Evolutionary conservation across 768 basidiomycete species (phyloP).

Genomic region (Boletus tylopilopsis): DNA sequence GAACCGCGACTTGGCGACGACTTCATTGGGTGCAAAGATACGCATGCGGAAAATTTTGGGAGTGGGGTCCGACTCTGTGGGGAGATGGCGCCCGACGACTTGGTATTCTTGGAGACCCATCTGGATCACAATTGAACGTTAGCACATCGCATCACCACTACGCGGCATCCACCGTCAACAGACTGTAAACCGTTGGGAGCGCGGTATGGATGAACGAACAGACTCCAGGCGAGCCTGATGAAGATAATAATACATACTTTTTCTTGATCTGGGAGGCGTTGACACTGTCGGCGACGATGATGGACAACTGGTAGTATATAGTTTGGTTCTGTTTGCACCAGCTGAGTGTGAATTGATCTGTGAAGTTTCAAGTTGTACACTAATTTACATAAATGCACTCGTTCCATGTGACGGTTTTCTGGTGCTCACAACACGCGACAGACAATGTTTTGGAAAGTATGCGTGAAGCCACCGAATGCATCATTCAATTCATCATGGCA

Average conservation of each 20-base stretch:
- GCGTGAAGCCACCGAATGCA: too few relatives aligned
- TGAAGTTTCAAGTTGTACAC: too few relatives aligned
- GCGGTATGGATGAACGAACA: background rate
- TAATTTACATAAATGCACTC: too few relatives aligned
- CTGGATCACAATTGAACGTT: slow-evolving; percentile 29
- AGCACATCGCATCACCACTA: slow-evolving; percentile 18
- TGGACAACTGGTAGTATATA: slow-evolving; percentile 8
- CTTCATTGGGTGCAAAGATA: slow-evolving; percentile 98
- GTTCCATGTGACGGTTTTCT: too few relatives aligned
- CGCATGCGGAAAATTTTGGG: slow-evolving; percentile 99
- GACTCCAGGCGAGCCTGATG: background rate
- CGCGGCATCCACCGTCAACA: slow-evolving; percentile 32
- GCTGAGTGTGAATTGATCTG: slow-evolving; percentile 6
- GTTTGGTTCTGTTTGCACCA: slow-evolving; percentile 29
- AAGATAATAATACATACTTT: slow-evolving; percentile 30
- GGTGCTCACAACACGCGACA: too few relatives aligned
- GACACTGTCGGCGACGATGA: slow-evolving; percentile 28
- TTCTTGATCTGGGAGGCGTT: slow-evolving; percentile 26
- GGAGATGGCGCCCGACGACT: slow-evolving; percentile 96
- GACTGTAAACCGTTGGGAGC: background rate
- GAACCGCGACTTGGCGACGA: slow-evolving; percentile 98
- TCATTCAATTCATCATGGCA: too few relatives aligned
- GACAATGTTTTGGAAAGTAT: too few relatives aligned
- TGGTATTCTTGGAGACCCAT: slow-evolving; percentile 91
- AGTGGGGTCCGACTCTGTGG: slow-evolving; percentile 86